These are phyloP conservation scores for Liriodendron chinense DNA, from an alignment of 164 flowering plant genomes.

Conservation along the genomic window DNA sequence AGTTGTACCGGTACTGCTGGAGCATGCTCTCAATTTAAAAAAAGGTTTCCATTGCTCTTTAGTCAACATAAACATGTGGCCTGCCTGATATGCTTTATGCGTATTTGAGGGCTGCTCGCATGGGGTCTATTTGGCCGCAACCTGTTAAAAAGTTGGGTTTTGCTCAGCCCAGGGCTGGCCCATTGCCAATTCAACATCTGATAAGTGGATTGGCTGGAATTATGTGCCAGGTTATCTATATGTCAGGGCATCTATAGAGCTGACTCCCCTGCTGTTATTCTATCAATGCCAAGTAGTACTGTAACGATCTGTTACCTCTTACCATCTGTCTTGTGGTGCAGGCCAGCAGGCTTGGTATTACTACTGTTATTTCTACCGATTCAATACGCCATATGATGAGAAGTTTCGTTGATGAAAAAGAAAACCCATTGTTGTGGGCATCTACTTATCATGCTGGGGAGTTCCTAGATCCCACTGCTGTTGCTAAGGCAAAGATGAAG, in stretches of 20 bases:
- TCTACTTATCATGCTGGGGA: constrained; percentile 91
- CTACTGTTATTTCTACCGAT: constrained; percentile 78
- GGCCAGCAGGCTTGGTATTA: constrained; percentile 82
- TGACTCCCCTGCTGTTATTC: background rate
- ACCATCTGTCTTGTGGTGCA: constrained; percentile 17
- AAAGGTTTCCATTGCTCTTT: no score
- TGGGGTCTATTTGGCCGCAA: no score
- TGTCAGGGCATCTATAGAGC: background rate
- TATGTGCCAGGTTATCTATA: no score
- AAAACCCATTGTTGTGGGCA: constrained; percentile 79
- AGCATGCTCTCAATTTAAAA: no score
- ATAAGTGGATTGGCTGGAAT: no score
- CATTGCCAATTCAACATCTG: no score
- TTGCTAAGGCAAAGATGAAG: constrained; percentile 72
- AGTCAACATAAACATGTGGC: no score
- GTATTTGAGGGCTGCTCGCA: no score
- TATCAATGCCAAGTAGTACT: background rate
- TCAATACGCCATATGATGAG: constrained; percentile 93
- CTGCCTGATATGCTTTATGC: no score
- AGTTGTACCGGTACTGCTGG: no score
- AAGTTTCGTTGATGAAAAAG: constrained; percentile 68
- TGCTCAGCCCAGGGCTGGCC: no score
- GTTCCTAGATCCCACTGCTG: constrained; percentile 64
- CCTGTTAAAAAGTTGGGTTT: no score
- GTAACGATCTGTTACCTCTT: background rate